Evolutionary conservation across 768 basidiomycete genomes (phyloP), one percentile per base, ranked within the genome.

Genomic region (Strobilomyces echinocephalus): DNA sequence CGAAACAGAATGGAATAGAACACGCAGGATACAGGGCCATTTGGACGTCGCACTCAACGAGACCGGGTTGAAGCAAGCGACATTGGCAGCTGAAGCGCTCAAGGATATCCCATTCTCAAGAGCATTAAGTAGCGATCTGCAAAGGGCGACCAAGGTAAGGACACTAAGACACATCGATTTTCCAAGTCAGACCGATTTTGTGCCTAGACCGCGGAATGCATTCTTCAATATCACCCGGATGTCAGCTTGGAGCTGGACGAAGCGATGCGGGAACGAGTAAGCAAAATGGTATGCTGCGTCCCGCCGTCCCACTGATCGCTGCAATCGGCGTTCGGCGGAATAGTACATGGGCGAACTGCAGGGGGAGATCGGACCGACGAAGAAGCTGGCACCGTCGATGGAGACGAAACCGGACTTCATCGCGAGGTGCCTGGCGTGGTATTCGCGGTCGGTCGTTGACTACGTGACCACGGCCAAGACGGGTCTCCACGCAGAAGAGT

Each of bases 111-210:
- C 69, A 8, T 87, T 94, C 58, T 76, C 74, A 34, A 69, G 68
- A 26, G 87, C 83, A 30, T 84, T 79, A 63, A 81, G 79, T 55
- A 93, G 91, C 63, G 88, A 91, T 72, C 76, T 93, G 46, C 70
- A 60, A 46, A 74, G 91, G 53, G 90, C 91, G 12, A 70, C 69
- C 44, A 77, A 81, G 72, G 91, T 91, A 63, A 69, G 71, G 53
- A 42, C 16, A 15, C 11, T n/a, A 15, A 21, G 43, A 33, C 18
- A 39, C 14, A 20, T 39, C 2, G n/a, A 21, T 4, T 26, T 26
- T 38, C 12, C 20, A 31, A 12, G 20, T 10, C 4, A 20, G 28
- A 46, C 11, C 10, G 20, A 50, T 39, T 26, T 41, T 18, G 38
- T 46, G 28, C 53, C 33, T 53, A 88, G 88, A 91, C 89, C 1